Evolutionary conservation across 192 early-diverging fungal species (phyloP), one percentile per base, ranked within the genome.

Genomic region (Spizellomyces punctatus): DNA sequence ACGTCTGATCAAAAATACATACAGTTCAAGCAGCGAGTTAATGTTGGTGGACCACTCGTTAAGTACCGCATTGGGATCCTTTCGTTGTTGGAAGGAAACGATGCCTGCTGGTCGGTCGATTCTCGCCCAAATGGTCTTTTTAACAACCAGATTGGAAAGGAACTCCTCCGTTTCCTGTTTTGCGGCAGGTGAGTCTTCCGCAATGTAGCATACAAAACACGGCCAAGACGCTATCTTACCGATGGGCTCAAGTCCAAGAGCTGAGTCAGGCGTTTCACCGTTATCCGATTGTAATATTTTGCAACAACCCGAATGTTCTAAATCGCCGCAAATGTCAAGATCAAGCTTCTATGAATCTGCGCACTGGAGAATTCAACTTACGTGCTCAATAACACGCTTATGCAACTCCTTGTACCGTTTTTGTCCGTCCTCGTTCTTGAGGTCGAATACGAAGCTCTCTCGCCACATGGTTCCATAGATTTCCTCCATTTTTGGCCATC

Each of bases 271-370:
- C 95, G 89, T 81, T 89, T 88, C 36, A 89, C 88, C 8, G 92
- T 88, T 46, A 97, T 92, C 41, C 93, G 89, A 44, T 89, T 91
- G 75, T 99, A 99, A 81, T 98, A 99, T 74, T 93, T 92, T 49
- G 95, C 93, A 74, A 99, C 88, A 4, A 99, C 95, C 8, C 98
- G 92, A 67, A 98, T 91, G 79, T 99, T 99, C 88, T 87, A 46
- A 10, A 46, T 19, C 10, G 46, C 10, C 27, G 22, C 44, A 60
- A 44, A 58, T 64, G 43, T 73, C 54, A 72, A 41, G 14, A 16
- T 0, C 0, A 36, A 16, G 36, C 17, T 62, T 5, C 4, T 62
- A 2, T 0, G 27, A 36, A 55, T 58, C 7, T 41, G 14, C 57
- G 57, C 16, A 49, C 8, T 48, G 41, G 41, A 49, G 63, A 16